Percentiles rank a stretch among this genome's conserved stretches.
These are phyloP conservation scores for Sicyos edulis DNA, from an alignment of 306 rosid species.

Conservation along the genomic window DNA sequence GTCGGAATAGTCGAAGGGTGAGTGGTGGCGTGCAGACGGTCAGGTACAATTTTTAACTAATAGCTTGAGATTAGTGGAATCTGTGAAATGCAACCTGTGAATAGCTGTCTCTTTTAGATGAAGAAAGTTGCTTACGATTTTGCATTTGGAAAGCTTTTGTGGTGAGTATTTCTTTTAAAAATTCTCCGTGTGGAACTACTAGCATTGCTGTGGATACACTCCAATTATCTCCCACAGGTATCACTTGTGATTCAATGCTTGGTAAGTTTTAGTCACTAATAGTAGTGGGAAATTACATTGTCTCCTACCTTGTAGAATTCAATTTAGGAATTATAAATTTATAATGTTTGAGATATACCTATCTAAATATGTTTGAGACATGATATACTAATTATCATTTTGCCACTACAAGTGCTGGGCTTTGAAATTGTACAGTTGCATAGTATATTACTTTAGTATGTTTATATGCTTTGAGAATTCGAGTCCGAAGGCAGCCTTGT, in stretches of 20 bases:
- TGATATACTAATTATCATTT: neutral
- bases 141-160: constrained; percentile 15
- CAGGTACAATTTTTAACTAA: constrained; percentile 34
- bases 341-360: neutral
- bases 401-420: neutral
- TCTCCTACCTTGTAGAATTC: neutral
- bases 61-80: constrained; percentile 33
- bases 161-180: constrained; percentile 9
- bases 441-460: neutral
- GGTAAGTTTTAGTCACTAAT: constrained; percentile 2
- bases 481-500: too few relatives aligned
- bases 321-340: neutral
- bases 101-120: constrained; percentile 33
- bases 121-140: constrained; percentile 9
- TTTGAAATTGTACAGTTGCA: neutral
- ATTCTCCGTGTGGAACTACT: neutral
- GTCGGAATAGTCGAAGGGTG: constrained; percentile 44
- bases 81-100: constrained; percentile 19
- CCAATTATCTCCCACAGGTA: neutral
- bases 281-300: neutral
- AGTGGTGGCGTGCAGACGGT: constrained; percentile 26
- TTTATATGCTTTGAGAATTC: neutral
- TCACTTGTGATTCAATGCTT: constrained; percentile 12
- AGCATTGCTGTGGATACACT: constrained; percentile 7
- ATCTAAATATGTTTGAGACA: neutral